Conservation (phyloP, 345 rosid species). For the Populus euphratica region DNA sequence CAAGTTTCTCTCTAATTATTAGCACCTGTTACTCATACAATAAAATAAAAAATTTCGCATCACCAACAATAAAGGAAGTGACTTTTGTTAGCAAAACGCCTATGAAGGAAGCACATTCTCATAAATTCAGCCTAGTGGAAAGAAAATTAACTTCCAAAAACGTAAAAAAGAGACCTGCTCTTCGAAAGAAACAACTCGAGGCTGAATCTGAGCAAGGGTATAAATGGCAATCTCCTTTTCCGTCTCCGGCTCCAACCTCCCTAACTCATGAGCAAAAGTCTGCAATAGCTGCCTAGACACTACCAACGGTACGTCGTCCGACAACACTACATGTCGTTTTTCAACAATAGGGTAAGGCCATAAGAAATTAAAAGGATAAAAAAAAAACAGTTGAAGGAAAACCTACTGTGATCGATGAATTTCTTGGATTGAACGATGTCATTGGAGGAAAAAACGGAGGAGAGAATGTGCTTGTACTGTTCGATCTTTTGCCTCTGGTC, state of each 20-base stretch:
- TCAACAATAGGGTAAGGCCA: not conserved
- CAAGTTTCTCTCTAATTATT: conserved; percentile 91
- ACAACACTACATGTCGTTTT: conserved; percentile 53
- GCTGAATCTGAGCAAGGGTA: conserved; percentile 93
- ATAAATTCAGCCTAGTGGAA: not conserved
- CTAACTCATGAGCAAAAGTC: conserved; percentile 78
- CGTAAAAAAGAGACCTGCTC: conserved; percentile 64
- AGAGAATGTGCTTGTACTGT: conserved; percentile 87
- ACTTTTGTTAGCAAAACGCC: not conserved
- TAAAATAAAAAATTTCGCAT: not conserved
- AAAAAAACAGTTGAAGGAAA: not conserved
- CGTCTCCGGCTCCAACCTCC: conserved; percentile 66
- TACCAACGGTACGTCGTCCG: conserved; percentile 87
- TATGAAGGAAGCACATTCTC: not conserved
- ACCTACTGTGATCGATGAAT: conserved; percentile 81
- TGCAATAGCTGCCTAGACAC: conserved; percentile 95
- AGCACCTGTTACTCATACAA: conserved; percentile 49
- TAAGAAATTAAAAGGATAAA: not conserved
- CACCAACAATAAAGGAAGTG: not conserved
- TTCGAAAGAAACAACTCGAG: conserved; percentile 93
- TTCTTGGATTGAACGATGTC: conserved; percentile 73
- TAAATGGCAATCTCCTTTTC: conserved; percentile 89
- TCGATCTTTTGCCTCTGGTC: conserved; percentile 99
- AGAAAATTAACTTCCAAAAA: not conserved
- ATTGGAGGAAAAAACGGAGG: conserved; percentile 77